Conservation (phyloP, 805 yeast species). For the Dipodascus albidus region DNA sequence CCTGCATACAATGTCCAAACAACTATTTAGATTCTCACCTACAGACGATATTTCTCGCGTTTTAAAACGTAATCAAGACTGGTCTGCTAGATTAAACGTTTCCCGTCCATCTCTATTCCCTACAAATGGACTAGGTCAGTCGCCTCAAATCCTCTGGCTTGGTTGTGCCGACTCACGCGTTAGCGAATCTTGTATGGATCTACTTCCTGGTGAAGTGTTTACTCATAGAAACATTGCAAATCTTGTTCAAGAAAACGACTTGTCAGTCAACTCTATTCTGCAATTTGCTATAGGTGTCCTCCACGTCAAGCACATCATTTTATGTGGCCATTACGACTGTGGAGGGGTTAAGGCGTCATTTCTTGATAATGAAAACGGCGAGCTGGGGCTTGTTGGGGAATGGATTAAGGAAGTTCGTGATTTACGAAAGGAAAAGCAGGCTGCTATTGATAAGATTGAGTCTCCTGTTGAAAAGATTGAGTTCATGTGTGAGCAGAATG, state of each 20-base stretch:
- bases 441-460: slow-evolving; percentile 35
- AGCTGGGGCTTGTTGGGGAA: slow-evolving; percentile 43
- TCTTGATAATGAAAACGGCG: slow-evolving; percentile 45
- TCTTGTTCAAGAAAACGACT: slow-evolving; percentile 50
- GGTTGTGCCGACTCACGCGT: slow-evolving; percentile 87
- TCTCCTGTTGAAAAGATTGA: slow-evolving; percentile 44
- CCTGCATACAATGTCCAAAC: slow-evolving; percentile 4
- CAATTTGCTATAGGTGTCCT: slow-evolving; percentile 80
- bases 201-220: slow-evolving; percentile 78
- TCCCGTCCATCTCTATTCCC: slow-evolving; percentile 46
- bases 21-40: slow-evolving; percentile 22
- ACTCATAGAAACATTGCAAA: slow-evolving; percentile 79
- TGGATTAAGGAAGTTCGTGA: slow-evolving; percentile 57
- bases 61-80: slow-evolving; percentile 28
- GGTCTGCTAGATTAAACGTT: slow-evolving; percentile 32
- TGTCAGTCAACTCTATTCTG: slow-evolving; percentile 62
- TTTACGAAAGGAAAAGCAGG: slow-evolving; percentile 46
- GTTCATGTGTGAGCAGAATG: slow-evolving; percentile 59
- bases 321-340: slow-evolving; percentile 89
- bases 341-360: slow-evolving; percentile 81
- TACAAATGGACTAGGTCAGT: slow-evolving; percentile 61
- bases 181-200: slow-evolving; percentile 58
- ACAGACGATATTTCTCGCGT: slow-evolving; percentile 22
- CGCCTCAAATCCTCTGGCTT: slow-evolving; percentile 81
- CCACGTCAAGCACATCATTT: slow-evolving; percentile 62